Conservation (phyloP, 345 rosid species). For the Boechera stricta region DNA sequence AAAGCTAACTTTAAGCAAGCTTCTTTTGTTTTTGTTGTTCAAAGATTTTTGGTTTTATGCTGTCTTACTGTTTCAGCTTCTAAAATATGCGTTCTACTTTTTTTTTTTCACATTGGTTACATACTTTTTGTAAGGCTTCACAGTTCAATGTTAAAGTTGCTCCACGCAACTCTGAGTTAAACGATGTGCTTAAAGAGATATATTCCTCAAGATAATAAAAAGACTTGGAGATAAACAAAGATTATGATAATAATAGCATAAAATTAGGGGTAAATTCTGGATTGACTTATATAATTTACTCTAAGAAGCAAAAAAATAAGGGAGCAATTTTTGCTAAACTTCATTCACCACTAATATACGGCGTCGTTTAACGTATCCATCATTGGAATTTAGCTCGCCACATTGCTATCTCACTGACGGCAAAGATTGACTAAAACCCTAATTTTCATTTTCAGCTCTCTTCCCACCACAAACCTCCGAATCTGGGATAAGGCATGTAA, state of each 20-base stretch:
- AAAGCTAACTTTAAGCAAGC: conserved; percentile 2
- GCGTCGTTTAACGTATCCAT: not conserved
- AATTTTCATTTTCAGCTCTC: conserved; percentile 20
- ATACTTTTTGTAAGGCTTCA: not conserved
- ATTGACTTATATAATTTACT: not conserved
- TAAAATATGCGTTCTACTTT: not conserved
- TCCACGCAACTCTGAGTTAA: not conserved
- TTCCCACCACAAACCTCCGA: not conserved
- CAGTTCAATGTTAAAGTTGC: not conserved
- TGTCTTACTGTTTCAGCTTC: conserved; percentile 7
- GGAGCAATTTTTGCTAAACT: not conserved
- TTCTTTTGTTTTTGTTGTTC: conserved; percentile 21
- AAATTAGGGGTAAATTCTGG: not conserved
- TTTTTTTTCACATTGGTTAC: not conserved
- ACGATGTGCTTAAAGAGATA: not conserved
- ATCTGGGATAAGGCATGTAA: not conserved
- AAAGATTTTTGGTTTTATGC: not conserved
- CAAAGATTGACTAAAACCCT: conserved; percentile 20
- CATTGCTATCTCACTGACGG: conserved; percentile 4
- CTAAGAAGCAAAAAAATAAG: not conserved
- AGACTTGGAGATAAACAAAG: not conserved
- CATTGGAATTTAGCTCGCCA: conserved; percentile 27
- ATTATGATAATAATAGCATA: not conserved
- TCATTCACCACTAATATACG: not conserved
- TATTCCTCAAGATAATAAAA: too few relatives aligned